Base-by-base conservation (phyloP, 2,329 filamentous ascomycete genomes). In the Hirsutella thompsonii region DNA sequence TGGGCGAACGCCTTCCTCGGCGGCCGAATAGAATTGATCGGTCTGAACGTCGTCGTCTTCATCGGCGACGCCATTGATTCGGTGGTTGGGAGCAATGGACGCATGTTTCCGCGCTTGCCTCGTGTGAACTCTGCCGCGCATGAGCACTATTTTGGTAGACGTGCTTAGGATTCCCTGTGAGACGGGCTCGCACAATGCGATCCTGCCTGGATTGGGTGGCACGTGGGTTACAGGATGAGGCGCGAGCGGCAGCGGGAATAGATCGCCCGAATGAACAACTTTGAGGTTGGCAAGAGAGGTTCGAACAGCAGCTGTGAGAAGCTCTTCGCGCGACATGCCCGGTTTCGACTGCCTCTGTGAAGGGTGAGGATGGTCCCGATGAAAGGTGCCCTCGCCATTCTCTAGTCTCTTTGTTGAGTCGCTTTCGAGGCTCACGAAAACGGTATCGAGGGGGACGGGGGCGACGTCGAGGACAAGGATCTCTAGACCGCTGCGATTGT, bases 101-200 rank as follows among this genome's bases (percentile, higher is more conserved):
- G 65, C 62, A 21, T 62, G 61, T 42, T 64, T 65, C 47, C 68
- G 65, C 51, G 55, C 61, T 56, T 56, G 70, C 64, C 75, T 80
- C 54, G 55, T 56, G 43, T 76, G 73, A 20, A 67, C 69, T 49
- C 69, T 74, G 4, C 77, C 74, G 20, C 74, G 73, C 37, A 84
- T 79, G 19, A 96, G 69, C 20, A 98, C 79, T 43, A 98, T 86
- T 52, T 83, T 88, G 14, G 89, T 98, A 11, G 68, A 73, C 1
- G 85, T 72, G 8, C 80, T 72, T 37, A 98, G 58, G 5, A 92
- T 60, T 8, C 92, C 92, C 60, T 98, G 92, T 5, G 85, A 79
- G 14, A 96, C 88, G 8, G 92, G 92, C 58, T 98, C 92, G 57
- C 89, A 96, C n/a, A 93, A 77, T 37, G 85, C 79, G 45, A 96